Base-by-base conservation (phyloP, 208 protist genomes). In the Leishmania aethiopica region DNA sequence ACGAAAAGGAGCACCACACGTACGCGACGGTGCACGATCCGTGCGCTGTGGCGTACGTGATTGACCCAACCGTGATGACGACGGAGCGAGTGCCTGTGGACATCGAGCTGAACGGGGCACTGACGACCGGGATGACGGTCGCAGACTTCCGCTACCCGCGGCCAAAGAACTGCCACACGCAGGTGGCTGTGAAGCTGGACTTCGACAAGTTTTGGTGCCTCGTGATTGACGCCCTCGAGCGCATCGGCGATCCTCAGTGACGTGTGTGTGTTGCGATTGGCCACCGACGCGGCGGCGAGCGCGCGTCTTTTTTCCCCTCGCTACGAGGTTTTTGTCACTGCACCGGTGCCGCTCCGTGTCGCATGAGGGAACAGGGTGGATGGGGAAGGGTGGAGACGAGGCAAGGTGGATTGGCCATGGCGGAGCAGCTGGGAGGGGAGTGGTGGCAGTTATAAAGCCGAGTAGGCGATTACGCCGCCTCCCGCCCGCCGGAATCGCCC, bases 11-110 rank as follows among this genome's bases (percentile, higher is more conserved):
- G 32, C 70, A 75, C 13, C 55, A 91, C 0, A 74, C 80, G 62
- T 82, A 60, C 45, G 80, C 83, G 2, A 83, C 75, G 45, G 82
- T 97, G 66, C 93, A 97, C 82, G 94, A 97, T 79, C 93, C 93
- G 32, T 95, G 91, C 71, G 90, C 93, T 1, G 89, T 97, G 40
- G 88, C 89, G 25, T 96, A 95, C 84, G 89, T 96, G 47, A 91
- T 95, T 35, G 87, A 90, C 76, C 94, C 93, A 22, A 77, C 78
- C 19, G 79, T 95, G 35, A 92, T 96, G 78, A 87, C 80, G 49
- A 89, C 88, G 45, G 75, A 84, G 60, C 87, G 85, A 2, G 89
- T 88, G 66, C 83, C 88, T 25, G 84, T 96, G 25, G 82, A 95
- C 77, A 82, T 96, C n/a, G 93, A 94, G 77, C 82, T 89, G n/a